Conservation (phyloP, 345 rosid genomes). For the Atalantia buxifolia region DNA sequence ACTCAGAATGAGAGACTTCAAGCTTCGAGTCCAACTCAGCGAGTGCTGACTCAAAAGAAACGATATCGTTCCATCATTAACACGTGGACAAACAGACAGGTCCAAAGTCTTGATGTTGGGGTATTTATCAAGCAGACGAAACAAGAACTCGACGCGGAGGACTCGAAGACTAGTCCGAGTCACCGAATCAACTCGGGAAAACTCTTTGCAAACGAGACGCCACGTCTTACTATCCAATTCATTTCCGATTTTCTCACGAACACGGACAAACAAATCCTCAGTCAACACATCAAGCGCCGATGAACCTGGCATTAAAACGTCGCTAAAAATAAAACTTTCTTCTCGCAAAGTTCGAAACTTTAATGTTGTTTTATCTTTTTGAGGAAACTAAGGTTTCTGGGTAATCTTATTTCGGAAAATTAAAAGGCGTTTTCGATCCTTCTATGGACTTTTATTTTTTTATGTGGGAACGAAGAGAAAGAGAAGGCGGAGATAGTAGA, state of each 20-base stretch:
- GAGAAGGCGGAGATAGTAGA: constrained; percentile 70
- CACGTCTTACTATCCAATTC: constrained; percentile 58
- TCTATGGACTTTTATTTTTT: constrained; percentile 7
- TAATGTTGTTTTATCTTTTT: background rate
- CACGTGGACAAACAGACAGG: constrained; percentile 76
- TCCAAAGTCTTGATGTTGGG: constrained; percentile 52
- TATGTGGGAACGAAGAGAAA: constrained; percentile 82
- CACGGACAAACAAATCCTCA: constrained; percentile 66
- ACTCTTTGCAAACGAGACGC: constrained; percentile 74
- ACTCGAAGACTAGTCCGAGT: constrained; percentile 52
- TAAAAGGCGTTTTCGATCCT: background rate
- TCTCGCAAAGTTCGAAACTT: background rate
- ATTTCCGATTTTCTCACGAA: constrained; percentile 40
- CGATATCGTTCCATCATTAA: constrained; percentile 57
- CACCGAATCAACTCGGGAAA: constrained; percentile 60
- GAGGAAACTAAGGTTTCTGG: background rate
- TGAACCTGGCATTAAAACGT: background rate
- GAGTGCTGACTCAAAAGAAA: constrained; percentile 28
- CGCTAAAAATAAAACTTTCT: background rate
- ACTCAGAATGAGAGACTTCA: constrained; percentile 55
- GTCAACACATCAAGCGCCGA: constrained; percentile 47
- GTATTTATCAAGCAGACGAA: constrained; percentile 42
- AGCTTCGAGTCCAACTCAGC: constrained; percentile 31
- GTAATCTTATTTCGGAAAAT: background rate
- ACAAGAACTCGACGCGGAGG: constrained; percentile 67